phyloP scores from a whole-genome alignment of 768 basidiomycete species.

The Trametes cinnabarina region DNA sequence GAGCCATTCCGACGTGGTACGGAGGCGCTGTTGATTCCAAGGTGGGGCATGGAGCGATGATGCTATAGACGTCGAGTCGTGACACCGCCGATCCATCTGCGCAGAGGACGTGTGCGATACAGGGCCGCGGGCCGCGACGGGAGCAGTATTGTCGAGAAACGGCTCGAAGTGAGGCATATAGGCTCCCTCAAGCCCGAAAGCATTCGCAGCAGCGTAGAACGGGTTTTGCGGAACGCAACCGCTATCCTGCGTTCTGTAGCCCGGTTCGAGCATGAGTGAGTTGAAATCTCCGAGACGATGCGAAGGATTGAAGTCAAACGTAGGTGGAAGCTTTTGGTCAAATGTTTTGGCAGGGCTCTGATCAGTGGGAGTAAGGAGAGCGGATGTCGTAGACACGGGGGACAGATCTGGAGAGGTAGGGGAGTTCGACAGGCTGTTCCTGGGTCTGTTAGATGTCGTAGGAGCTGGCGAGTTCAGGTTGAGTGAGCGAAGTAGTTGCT shows the following conservation, averaged over 20 bases:
- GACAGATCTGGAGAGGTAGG: conserved; percentile 66
- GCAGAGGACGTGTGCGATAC: conserved; percentile 28
- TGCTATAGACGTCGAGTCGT: conserved; percentile 9
- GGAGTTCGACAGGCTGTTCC: conserved; percentile 40
- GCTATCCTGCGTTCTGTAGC: conserved; percentile 27
- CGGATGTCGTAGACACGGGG: conserved; percentile 68
- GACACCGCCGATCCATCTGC: conserved; percentile 38
- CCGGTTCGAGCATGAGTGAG: conserved; percentile 45
- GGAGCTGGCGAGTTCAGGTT: conserved; percentile 77
- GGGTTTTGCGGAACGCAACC: background rate
- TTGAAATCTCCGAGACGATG: conserved; percentile 32
- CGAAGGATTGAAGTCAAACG: conserved; percentile 44
- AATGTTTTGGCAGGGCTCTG: conserved; percentile 64
- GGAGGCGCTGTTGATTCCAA: conserved; percentile 24
- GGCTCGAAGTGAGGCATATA: conserved; percentile 51
- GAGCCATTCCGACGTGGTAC: conserved; percentile 27
- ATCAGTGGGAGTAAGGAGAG: conserved; percentile 72
- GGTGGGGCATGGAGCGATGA: conserved; percentile 21
- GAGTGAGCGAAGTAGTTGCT: conserved; percentile 74
- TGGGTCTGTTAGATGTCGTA: conserved; percentile 34
- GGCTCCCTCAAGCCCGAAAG: conserved; percentile 15
- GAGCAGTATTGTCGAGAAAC: conserved; percentile 40
- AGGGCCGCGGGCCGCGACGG: conserved; percentile 38
- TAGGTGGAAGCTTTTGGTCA: conserved; percentile 52
- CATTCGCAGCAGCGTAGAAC: background rate